phyloP scores from a whole-genome alignment of 805 yeast genomes.

The Metschnikowia picachoensis region DNA sequence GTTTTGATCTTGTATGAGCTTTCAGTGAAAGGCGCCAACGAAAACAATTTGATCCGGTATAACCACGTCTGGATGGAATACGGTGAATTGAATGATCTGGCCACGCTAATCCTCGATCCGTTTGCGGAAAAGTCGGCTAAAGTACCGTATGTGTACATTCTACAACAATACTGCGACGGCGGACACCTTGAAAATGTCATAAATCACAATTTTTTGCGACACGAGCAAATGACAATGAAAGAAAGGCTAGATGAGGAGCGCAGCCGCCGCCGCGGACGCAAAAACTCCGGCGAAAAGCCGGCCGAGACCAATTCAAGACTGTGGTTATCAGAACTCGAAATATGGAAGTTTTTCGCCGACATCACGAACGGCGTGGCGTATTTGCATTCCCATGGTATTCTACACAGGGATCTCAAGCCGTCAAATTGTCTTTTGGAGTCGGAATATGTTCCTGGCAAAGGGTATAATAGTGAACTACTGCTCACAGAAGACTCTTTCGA shows the following conservation, averaged over 20 bases:
- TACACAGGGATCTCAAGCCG: conserved; percentile 89
- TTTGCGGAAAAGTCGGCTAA: not conserved
- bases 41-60: conserved; percentile 67
- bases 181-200: conserved; percentile 75
- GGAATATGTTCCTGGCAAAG: conserved; percentile 18
- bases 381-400: conserved; percentile 67
- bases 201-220: conserved; percentile 20
- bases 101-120: conserved; percentile 22
- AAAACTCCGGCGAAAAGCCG: not conserved
- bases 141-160: conserved; percentile 70
- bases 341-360: conserved; percentile 65
- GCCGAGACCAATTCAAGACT: not conserved
- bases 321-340: conserved; percentile 54
- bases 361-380: conserved; percentile 67
- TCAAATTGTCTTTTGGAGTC: conserved; percentile 71
- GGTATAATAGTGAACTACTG: not conserved
- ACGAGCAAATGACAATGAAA: conserved; percentile 21
- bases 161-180: conserved; percentile 86
- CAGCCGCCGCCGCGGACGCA: conserved; percentile 17
- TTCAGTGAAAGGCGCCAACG: conserved; percentile 41
- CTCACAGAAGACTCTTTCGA: conserved; percentile 13
- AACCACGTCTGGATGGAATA: conserved; percentile 92
- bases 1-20: conserved; percentile 65
- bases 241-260: conserved; percentile 29
- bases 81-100: conserved; percentile 49